Evolutionary conservation across 1,284 basidiomycete genomes (phyloP), one percentile per base, ranked within the genome.

Genomic region (Boletellus deceptivus): DNA sequence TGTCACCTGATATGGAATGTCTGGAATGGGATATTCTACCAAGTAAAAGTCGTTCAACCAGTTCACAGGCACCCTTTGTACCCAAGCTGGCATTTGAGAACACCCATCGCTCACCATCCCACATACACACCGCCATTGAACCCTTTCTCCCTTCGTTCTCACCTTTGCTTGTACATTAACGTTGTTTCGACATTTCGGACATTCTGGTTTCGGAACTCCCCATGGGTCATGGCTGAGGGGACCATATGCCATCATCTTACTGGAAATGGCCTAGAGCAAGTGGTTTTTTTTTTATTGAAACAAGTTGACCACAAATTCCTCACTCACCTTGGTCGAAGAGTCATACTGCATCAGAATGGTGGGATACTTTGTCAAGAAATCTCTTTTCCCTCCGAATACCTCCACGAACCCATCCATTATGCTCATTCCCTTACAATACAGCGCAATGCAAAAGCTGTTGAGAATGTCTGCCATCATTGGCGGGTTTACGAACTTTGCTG

Each of bases 321-420:
- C 20, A 25, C 40, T 36, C 1, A 49, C 50, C 42, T 25, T n/a
- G 1, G 27, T 44, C 0, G 6, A 16, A 1, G 31, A 3, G 17
- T 53, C 41, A 2, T n/a, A 6, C 6, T 36, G 48, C 44, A 51
- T 53, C 9, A 53, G 6, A 18, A 53, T 31, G 0, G 43, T 8
- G 0, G 44, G 48, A 35, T 18, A 13, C 2, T 7, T 24, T 0
- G 4, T 31, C 2, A 53, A 36, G 7, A 46, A 46, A 0, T 46
- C 7, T 22, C 48, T 46, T 25, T 11, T 50, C 1, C 48, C 40
- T 0, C 35, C 44, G 20, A 51, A 51, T 10, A 4, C 4, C 14
- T 51, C 44, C 4, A 46, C n/a, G 0, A 47, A 11, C 0, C 0
- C 41, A 2, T 43, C 31, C n/a, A 22, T 27, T 0, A 27, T 6